Conservation (phyloP, 768 basidiomycete genomes). For the Naematelia encephala region DNA sequence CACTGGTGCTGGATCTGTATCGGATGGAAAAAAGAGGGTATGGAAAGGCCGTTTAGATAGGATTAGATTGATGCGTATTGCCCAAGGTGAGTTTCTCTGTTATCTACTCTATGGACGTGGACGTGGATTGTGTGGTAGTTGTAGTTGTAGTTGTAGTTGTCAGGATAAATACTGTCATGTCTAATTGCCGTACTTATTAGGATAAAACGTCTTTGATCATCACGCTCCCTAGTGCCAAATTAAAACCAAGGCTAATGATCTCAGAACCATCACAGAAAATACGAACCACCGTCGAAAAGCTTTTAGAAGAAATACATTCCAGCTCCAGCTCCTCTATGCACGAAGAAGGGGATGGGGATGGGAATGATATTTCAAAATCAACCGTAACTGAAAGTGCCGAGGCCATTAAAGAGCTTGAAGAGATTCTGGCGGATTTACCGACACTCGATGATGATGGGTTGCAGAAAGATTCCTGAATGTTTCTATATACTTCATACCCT, state of each 20-base stretch:
- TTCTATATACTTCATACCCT: too few species aligned
- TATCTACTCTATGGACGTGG: too few species aligned
- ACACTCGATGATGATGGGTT: neutral
- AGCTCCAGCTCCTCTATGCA: neutral
- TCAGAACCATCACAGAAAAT: neutral
- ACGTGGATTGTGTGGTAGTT: too few species aligned
- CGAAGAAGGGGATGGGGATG: neutral
- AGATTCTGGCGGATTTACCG: slow-evolving; percentile 4
- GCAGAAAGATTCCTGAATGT: too few species aligned
- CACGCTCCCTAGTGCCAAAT: neutral
- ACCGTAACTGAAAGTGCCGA: neutral
- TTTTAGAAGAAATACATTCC: neutral
- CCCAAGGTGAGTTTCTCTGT: slow-evolving; percentile 22
- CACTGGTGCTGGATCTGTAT: neutral
- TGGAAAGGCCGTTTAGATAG: slow-evolving; percentile 10
- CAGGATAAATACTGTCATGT: too few species aligned
- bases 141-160: too few species aligned
- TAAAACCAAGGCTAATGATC: too few species aligned
- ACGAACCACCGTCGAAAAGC: neutral
- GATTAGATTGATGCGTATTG: slow-evolving; percentile 26
- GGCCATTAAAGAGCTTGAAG: neutral
- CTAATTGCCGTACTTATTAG: too few species aligned
- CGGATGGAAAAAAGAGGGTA: neutral
- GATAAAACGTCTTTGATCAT: too few species aligned
- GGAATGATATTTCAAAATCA: neutral